These are phyloP conservation scores for Termitomyces sp. DNA, from an alignment of 768 basidiomycete species.

Conservation along the genomic window DNA sequence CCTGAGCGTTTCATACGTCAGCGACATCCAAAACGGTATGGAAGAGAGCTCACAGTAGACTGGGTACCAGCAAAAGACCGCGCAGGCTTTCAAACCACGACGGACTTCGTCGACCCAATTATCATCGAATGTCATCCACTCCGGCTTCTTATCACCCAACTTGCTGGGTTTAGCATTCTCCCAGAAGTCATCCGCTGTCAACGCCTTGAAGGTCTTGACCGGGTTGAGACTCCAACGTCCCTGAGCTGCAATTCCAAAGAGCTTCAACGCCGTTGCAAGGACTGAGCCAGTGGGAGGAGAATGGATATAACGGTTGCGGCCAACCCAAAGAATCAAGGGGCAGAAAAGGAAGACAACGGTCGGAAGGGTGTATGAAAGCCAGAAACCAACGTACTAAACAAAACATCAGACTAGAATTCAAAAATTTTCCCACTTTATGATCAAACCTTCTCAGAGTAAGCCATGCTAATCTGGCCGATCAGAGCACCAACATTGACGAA, in stretches of 20 bases:
- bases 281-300: conserved; percentile 65
- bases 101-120: conserved; percentile 74
- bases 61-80: conserved; percentile 58
- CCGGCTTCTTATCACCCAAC: conserved; percentile 40
- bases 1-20: conserved; percentile 31
- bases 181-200: conserved; percentile 64
- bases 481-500: conserved; percentile 68
- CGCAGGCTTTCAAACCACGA: conserved; percentile 70
- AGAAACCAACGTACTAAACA: conserved; percentile 55
- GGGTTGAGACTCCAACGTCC: conserved; percentile 57
- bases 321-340: conserved; percentile 53
- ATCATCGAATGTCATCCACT: conserved; percentile 79
- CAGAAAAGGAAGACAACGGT: conserved; percentile 58
- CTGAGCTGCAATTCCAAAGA: conserved; percentile 39
- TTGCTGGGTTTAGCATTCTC: conserved; percentile 65
- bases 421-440: not conserved
- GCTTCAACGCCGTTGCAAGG: conserved; percentile 41
- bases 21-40: conserved; percentile 15
- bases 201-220: conserved; percentile 40
- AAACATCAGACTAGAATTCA: not conserved
- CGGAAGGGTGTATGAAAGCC: conserved; percentile 57
- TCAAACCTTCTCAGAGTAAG: conserved; percentile 55
- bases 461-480: conserved; percentile 60
- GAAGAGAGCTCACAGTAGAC: conserved; percentile 39
- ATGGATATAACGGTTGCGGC: conserved; percentile 46